Evolutionary conservation across 2,329 filamentous ascomycete genomes (phyloP), one percentile per base, ranked within the genome.

Genomic region (Fusarium torulosum): DNA sequence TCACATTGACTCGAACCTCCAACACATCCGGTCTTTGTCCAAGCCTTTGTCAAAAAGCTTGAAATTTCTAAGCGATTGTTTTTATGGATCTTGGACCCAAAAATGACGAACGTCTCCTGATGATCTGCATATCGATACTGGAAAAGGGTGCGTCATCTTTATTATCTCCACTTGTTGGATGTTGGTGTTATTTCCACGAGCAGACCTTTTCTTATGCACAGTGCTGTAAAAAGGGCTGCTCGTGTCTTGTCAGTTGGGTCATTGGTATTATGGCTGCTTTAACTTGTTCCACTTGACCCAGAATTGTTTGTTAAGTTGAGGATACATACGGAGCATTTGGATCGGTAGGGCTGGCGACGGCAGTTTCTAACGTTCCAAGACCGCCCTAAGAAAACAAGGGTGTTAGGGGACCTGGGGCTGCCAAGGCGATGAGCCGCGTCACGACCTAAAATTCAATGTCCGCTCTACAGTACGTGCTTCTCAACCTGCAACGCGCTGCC

Each of bases 91-190:
- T n/a, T 19, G 8, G 27, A 29, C 10, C 27, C 27, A 29, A 29
- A 29, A 10, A 37, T 40, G 23, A 25, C 33, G 35, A 40, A 15
- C 35, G 7, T 17, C 51, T 53, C 51, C 51, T 53, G 51, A 37
- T 53, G 51, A 53, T 53, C 51, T 46, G 21, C 51, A 53, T 50
- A 33, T 50, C 46, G 19, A 47, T 47, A 23, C 17, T 31, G 29
- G 29, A 31, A 37, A n/a, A 37, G 33, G 21, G 14, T 25, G 33
- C 46, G 46, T 53, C 50, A 31, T 46, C 29, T 33, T 46, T 21
- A 29, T 46, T 46, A 20, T 46, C 50, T 20, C 41, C 50, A 53
- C 50, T 20, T 27, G 29, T 14, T 8, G 19, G 42, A n/a, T 21
- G 20, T 15, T 46, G 35, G 6, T 33, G 14, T 33, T 35, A 33